These are phyloP conservation scores for Isabelozyma pseudorhagii DNA, from an alignment of 805 yeast species.

Conservation along the genomic window DNA sequence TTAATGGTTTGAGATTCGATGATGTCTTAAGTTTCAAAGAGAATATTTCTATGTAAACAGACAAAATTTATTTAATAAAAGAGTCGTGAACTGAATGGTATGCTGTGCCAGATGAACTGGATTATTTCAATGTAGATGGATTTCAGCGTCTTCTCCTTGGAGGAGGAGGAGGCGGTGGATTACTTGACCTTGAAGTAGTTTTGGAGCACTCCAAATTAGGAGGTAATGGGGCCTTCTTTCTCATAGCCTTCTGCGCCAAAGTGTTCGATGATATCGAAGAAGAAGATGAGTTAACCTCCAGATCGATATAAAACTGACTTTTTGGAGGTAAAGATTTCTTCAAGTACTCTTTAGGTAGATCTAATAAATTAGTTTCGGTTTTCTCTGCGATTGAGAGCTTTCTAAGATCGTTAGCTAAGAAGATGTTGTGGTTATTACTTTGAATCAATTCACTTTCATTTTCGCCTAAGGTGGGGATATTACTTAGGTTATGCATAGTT, in stretches of 20 bases:
- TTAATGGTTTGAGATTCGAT: conserved; percentile 66
- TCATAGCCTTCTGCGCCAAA: conserved; percentile 25
- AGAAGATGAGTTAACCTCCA: conserved; percentile 9
- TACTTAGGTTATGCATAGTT: conserved; percentile 20
- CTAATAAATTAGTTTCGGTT: conserved; percentile 17
- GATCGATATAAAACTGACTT: conserved; percentile 2
- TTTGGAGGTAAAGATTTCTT: conserved; percentile 17
- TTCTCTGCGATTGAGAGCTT: background rate
- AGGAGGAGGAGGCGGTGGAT: conserved; percentile 36
- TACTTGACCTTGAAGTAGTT: conserved; percentile 3
- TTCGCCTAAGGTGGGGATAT: background rate
- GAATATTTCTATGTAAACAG: conserved; percentile 26
- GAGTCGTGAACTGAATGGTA: too few species aligned
- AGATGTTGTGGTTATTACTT: conserved; percentile 29
- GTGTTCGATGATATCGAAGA: conserved; percentile 16
- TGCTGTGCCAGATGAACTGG: too few species aligned
- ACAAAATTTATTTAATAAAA: background rate
- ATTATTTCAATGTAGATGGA: too few species aligned
- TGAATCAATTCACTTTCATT: conserved; percentile 4
- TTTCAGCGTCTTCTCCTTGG: conserved; percentile 24
- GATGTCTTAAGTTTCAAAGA: conserved; percentile 67
- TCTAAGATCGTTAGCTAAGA: conserved; percentile 8
- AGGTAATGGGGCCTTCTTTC: conserved; percentile 39
- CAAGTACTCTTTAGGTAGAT: conserved; percentile 31
- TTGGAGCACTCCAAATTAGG: conserved; percentile 22